Evolutionary conservation across 1,284 basidiomycete genomes (phyloP).

Genomic region (Papiliotrema laurentii): DNA sequence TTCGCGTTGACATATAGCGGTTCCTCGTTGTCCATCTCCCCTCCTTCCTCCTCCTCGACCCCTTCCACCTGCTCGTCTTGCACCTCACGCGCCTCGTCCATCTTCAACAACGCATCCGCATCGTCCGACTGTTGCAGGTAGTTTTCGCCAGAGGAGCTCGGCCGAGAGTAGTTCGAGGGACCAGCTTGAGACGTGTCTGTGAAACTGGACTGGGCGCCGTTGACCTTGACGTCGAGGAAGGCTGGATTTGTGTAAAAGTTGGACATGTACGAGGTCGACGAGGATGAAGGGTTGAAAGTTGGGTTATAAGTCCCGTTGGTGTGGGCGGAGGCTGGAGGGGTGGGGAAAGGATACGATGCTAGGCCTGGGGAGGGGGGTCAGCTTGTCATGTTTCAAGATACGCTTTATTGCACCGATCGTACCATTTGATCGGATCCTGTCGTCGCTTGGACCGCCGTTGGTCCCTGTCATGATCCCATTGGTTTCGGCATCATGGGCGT

Average conservation of each 20-base stretch:
- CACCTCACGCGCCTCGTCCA: constrained; percentile 18
- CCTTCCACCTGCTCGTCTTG: neutral
- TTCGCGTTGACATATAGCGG: constrained; percentile 96
- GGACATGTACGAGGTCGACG: constrained; percentile 1
- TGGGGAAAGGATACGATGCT: constrained; percentile 4
- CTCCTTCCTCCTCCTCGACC: constrained; percentile 14
- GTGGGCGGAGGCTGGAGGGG: constrained; percentile 3
- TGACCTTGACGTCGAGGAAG: constrained; percentile 2
- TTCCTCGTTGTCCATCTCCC: constrained; percentile 68
- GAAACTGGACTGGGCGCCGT: neutral
- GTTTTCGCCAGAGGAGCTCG: neutral
- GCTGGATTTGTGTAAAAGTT: neutral
- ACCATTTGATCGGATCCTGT: neutral
- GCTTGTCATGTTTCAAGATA: too few relatives aligned
- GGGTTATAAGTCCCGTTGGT: neutral
- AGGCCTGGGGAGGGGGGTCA: neutral
- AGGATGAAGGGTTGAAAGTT: neutral
- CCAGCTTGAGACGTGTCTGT: neutral
- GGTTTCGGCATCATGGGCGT: constrained; percentile 7
- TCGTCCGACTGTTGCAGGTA: constrained; percentile 4
- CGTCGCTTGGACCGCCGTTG: neutral
- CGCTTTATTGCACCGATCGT: too few relatives aligned
- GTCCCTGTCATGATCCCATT: neutral
- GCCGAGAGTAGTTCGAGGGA: constrained; percentile 2
- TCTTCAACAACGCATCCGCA: constrained; percentile 16